Base-by-base conservation (phyloP, 1,139 yeast genomes). In the Sugiyamaella sp. region DNA sequence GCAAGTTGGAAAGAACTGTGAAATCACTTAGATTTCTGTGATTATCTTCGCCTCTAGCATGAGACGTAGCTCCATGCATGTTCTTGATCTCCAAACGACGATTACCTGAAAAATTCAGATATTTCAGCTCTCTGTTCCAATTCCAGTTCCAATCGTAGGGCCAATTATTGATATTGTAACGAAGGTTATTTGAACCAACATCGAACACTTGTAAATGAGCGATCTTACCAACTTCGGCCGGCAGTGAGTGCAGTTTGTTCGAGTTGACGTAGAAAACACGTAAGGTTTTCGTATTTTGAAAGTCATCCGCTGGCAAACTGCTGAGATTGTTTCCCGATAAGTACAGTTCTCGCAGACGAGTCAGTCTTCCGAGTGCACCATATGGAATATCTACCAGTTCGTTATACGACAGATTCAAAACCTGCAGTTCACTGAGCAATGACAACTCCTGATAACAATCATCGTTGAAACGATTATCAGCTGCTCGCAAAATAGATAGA, bases 81-180 rank as follows among this genome's bases (percentile, higher is more conserved):
- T 82, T 85, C 65, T 84, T 85, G 62, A 93, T 89, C 67, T 93
- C 99, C 59, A 95, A 82, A 59, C 97, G 79, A 66, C 87, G 86
- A 67, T 95, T 95, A 41, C 98, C 98, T 0, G 97, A 89, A 58
- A 95, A 85, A 68, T 91, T 93, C 67, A 95, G 79, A 64, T 87
- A 90, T 62, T 78, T 82, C 68, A 95, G 76, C 46, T 85, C 84
- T 53, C 79, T 75, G 66, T 93, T 95, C 76, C 84, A 85, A 64
- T 87, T 86, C 99, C 99, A 95, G 70, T 89, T 93, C 98, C 98
- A 93, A 69, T 93, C 99, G 67, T 89, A 91, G 5, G 95, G 95
- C 82, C 91, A 89, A 68, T 93, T 93, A 12, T 95, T 86, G 55
- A 93, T 89, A 63, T 95, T 93, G 70, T 93, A 93, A 65, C 91